Base-by-base conservation (phyloP, 495 filamentous ascomycete species). In the Paragyromitra xinjiangensis region DNA sequence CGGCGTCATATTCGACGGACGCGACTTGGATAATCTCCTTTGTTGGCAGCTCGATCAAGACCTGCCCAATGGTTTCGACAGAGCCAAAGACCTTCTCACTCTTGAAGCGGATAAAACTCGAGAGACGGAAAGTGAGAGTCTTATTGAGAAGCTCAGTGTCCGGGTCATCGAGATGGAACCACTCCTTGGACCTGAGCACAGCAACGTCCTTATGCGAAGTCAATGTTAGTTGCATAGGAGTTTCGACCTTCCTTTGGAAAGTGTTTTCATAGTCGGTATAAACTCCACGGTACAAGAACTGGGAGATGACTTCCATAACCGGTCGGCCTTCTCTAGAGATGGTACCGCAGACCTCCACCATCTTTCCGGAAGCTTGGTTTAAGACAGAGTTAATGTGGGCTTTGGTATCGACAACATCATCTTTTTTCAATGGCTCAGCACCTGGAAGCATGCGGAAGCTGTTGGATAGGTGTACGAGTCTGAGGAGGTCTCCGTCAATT, bases 281-380 rank as follows among this genome's bases (percentile, higher is more conserved):
- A 14, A 88, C 88, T 51, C 95, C 95, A 37, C 95, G 91, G 85
- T 98, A 99, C 76, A 99, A 84, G 88, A 99, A 99, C 84, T 98
- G 95, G 63, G 94, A 97, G 14, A 93, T 97, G 16, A 99, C 95
- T 82, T 98, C 93, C 96, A 99, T 99, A 73, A 98, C 93, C n/a
- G 93, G 87, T 78, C 91, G 81, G 64, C 93, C 92, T 53, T 96
- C 90, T 24, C 96, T 90, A 66, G 89, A 91, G 81, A 99, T 97
- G 6, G 95, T 98, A 71, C 95, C 95, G 82, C 94, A 97, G 24
- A 99, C 94, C 84, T 98, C 96, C 8, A 99, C 95, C 94, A 98
- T 97, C 88, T 99, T 99, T 63, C 95, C 95, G 53, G 95, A 95
- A 44, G 97, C 94, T 81, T 98, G 93, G 84, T 98, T 98, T 87